Evolutionary conservation across 352 stramenopile genomes (phyloP), one percentile per base, ranked within the genome.

Genomic region (Globisporangium irregulare): DNA sequence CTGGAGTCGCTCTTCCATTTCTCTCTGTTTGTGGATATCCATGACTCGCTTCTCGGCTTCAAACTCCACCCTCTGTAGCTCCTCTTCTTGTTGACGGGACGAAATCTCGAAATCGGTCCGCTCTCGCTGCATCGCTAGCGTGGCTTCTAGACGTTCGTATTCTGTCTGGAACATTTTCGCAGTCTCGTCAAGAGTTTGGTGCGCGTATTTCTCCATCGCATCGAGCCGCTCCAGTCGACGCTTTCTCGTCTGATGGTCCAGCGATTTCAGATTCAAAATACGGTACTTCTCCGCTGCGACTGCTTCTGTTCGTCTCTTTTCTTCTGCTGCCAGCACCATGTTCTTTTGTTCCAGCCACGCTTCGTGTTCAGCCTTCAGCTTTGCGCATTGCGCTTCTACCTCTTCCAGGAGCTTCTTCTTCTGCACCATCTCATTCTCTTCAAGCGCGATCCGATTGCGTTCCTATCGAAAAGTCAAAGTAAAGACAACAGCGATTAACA

Each of bases 381-480:
- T 82, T 10, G 67, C 62, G 2, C 75, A 82, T 56, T 93, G 76
- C 46, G 73, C 57, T 68, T 87, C 73, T 51, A 91, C 79, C 32
- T 88, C 74, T 55, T 81, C 69, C 15, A 95, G 60, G 24, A 91
- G 67, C 41, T 78, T 67, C 66, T 88, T 82, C 68, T 93, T 96
- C 53, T 86, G 73, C 48, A 73, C 27, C 7, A 94, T 62, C 48
- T 89, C 80, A 12, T 74, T 82, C 72, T 95, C 86, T 53, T 94
- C 86, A 38, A 91, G 73, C 27, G 85, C 88, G 58, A 93, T 94
- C 2, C 84, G 82, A 58, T 93, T 92, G 46, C 88, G 78, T 68
- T 95, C 86, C 88, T 95, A 50, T 25, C 7, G 55, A 55, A 67
- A 59, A 41, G 29, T 32, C 29, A 32, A 34, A 73, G 22, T 43